Conservation (phyloP, 2,329 filamentous ascomycete species). For the Westerdykella sp. region DNA sequence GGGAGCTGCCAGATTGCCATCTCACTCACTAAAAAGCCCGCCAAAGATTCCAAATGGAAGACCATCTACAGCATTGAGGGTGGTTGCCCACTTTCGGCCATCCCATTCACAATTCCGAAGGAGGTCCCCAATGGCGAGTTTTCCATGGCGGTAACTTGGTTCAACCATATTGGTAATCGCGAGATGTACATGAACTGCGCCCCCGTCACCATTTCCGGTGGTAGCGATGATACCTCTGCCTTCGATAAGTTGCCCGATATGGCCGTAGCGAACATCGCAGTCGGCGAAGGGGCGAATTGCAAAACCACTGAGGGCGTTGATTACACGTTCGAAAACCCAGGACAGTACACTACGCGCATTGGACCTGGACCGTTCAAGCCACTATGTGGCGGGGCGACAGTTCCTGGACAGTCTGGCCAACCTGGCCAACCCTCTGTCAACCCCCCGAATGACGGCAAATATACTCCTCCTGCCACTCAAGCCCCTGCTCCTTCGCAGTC, state of each 20-base stretch:
- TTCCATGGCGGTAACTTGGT: conserved; percentile 83
- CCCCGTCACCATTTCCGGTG: conserved; percentile 57
- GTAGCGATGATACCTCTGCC: conserved; percentile 45
- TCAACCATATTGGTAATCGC: conserved; percentile 80
- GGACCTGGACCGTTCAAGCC: conserved; percentile 18
- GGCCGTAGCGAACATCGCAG: conserved; percentile 63
- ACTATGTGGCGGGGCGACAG: conserved; percentile 19
- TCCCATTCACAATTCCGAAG: conserved; percentile 64
- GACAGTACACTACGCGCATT: conserved; percentile 44
- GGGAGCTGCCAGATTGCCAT: conserved; percentile 85
- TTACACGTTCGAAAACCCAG: conserved; percentile 58
- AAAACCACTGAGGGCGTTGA: conserved; percentile 43
- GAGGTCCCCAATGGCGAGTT: conserved; percentile 69
- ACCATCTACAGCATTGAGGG: conserved; percentile 85
- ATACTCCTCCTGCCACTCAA: conserved; percentile 8
- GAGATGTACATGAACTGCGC: conserved; percentile 98
- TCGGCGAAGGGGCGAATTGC: conserved; percentile 40
- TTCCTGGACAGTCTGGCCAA: neutral
- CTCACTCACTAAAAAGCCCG: conserved; percentile 67
- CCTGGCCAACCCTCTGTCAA: neutral
- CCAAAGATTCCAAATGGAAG: conserved; percentile 64
- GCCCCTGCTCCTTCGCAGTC: conserved; percentile 2
- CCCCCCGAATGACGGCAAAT: conserved; percentile 7
- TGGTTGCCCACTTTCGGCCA: conserved; percentile 63
- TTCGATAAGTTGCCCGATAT: conserved; percentile 63